A percentile compares a stretch with the other conserved stretches of the same genome.
Conservation (phyloP, 2,329 filamentous ascomycete genomes). For the Nemania diffusa region DNA sequence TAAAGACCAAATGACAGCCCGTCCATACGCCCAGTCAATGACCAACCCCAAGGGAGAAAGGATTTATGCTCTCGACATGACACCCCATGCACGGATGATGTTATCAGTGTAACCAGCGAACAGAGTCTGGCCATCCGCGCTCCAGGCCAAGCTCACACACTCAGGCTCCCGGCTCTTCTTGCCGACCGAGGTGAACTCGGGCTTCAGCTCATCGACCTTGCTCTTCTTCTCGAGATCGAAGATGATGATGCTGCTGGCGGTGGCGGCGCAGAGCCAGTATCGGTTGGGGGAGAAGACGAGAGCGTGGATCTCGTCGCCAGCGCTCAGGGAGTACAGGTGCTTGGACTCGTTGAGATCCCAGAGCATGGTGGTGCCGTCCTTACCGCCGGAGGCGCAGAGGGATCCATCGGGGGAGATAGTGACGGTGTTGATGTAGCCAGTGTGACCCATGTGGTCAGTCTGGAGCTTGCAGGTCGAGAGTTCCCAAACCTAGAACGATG, state of each 20-base stretch:
- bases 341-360: slow-evolving; percentile 99
- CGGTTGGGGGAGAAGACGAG: slow-evolving; percentile 99
- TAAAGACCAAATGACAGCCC: slow-evolving; percentile 51
- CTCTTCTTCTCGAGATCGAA: slow-evolving; percentile 99
- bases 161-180: slow-evolving; percentile 99
- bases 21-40: slow-evolving; percentile 51
- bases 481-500: slow-evolving; percentile 86
- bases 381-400: slow-evolving; percentile 97
- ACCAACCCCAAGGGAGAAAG: slow-evolving; percentile 44
- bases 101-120: slow-evolving; percentile 99
- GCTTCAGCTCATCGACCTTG: slow-evolving; percentile 99
- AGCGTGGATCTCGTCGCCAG: slow-evolving; percentile 99
- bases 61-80: slow-evolving; percentile 88
- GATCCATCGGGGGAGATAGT: slow-evolving; percentile 99
- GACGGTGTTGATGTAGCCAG: slow-evolving; percentile 99
- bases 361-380: slow-evolving; percentile 99
- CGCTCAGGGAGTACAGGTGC: slow-evolving; percentile 99
- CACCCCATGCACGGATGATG: slow-evolving; percentile 97
- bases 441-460: slow-evolving; percentile 99
- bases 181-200: slow-evolving; percentile 93
- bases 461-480: slow-evolving; percentile 99
- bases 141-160: slow-evolving; percentile 97
- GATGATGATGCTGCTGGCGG: slow-evolving; percentile 98
- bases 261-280: slow-evolving; percentile 99
- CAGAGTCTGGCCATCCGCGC: slow-evolving; percentile 97